Base-by-base conservation (phyloP, 495 filamentous ascomycete genomes). In the Neurospora sp. region DNA sequence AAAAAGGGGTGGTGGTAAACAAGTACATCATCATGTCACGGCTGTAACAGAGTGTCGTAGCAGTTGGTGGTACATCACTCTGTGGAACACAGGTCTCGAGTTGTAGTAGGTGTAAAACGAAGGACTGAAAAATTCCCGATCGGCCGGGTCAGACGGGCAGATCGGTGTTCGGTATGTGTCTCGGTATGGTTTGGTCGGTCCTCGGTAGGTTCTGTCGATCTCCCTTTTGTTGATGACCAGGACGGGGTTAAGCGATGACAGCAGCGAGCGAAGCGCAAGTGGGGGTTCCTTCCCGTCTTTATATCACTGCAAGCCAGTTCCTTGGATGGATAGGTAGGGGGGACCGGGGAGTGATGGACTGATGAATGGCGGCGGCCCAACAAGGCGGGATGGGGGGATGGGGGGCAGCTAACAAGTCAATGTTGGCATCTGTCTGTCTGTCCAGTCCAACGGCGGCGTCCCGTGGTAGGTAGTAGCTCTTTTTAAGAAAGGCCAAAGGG, bases 41-140 rank as follows among this genome's bases (percentile, higher is more conserved):
- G 79, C 72, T 77, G 75, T 72, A 48, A 72, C 71, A 69, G 46
- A 72, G 69, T 62, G 71, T 38, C 69, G 54, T 54, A 35, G 70
- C 10, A 70, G 69, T 74, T 38, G 73, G 74, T 74, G 75, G 70
- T 73, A 78, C 80, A 82, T 80, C 72, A 73, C 78, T 74, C 73
- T 79, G 71, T 78, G 73, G 69, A 59, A 48, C 54, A 35, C 54
- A 66, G 54, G 27, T 66, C 6, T 66, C 12, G 54, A 66, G 7
- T 59, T 27, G 20, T 59, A 27, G 2, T 11, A 12, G 11, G 11
- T 54, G 72, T 48, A 71, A 72, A 78, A 77, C 71, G 79, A 78
- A 72, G 40, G 79, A 78, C 75, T 77, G 66, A 18, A 66, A 66
- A 66, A n/a, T 75, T 31, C 72, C 73, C 74, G 74, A 79, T 72